Conservation (phyloP, 768 basidiomycete genomes). For the Naganishia antarctica region DNA sequence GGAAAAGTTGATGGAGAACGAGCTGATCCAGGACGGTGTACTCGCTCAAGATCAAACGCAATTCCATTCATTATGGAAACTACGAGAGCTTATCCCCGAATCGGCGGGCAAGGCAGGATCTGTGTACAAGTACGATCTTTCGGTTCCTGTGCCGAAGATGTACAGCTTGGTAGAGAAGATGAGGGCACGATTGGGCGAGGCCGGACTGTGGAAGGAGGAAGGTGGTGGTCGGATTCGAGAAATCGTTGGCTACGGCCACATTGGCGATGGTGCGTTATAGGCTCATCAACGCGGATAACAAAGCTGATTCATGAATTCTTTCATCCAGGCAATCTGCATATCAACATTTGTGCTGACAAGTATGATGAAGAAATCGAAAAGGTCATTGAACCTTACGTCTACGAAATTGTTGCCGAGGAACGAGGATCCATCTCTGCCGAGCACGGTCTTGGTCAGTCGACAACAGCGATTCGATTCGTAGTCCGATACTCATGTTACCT, state of each 20-base stretch:
- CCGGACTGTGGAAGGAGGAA: constrained; percentile 57
- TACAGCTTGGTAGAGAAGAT: constrained; percentile 79
- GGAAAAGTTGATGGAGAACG: constrained; percentile 68
- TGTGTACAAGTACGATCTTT: constrained; percentile 94
- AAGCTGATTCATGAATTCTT: no score
- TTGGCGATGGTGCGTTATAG: constrained; percentile 75
- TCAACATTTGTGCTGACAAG: constrained; percentile 78
- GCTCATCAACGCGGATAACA: neutral
- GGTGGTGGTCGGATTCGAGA: constrained; percentile 65
- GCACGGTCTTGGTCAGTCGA: constrained; percentile 67
- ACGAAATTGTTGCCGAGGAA: constrained; percentile 70
- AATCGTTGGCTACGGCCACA: constrained; percentile 90
- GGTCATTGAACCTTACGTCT: constrained; percentile 89
- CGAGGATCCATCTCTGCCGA: constrained; percentile 93
- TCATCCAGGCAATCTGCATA: constrained; percentile 89
- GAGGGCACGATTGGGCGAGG: constrained; percentile 60
- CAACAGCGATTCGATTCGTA: neutral
- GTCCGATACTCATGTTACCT: neutral
- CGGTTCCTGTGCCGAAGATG: constrained; percentile 78
- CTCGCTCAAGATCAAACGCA: constrained; percentile 86
- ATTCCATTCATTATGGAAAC: constrained; percentile 80
- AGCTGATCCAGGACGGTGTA: constrained; percentile 82
- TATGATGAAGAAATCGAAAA: constrained; percentile 79
- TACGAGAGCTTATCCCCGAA: constrained; percentile 88
- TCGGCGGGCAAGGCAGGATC: constrained; percentile 89